phyloP scores from a whole-genome alignment of 306 rosid species.

The Glycine latifolia region DNA sequence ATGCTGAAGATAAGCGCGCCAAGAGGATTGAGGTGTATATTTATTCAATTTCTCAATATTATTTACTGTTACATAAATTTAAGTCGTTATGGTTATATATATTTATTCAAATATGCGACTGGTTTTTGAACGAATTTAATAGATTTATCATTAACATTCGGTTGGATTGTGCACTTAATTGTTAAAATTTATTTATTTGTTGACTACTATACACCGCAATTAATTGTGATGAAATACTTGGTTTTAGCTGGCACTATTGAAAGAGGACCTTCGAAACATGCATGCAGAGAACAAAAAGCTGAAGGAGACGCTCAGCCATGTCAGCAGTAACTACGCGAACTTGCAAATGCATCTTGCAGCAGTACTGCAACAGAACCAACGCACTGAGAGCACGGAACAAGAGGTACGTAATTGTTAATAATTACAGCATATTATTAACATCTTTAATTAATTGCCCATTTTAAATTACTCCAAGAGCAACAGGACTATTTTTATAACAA shows the following conservation, averaged over 20 bases:
- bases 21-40: conserved; percentile 20
- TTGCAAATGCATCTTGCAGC: conserved; percentile 72
- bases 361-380: conserved; percentile 49
- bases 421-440: too few relatives aligned
- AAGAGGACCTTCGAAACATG: conserved; percentile 74
- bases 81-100: background rate
- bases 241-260: conserved; percentile 70
- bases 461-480: background rate
- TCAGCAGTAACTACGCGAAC: conserved; percentile 68
- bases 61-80: background rate
- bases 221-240: conserved; percentile 18
- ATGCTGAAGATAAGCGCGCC: conserved; percentile 63
- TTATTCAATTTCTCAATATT: background rate
- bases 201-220: background rate
- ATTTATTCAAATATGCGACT: background rate
- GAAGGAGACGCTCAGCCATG: conserved; percentile 80
- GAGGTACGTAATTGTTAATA: conserved; percentile 47
- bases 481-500: background rate
- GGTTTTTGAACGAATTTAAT: background rate
- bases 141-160: background rate
- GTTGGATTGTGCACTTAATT: background rate
- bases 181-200: background rate
- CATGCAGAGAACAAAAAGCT: conserved; percentile 73
- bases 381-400: conserved; percentile 31
- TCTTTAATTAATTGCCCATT: too few relatives aligned